Conservation (phyloP, 768 basidiomycete genomes). For the Pleurotus pulmonarius region DNA sequence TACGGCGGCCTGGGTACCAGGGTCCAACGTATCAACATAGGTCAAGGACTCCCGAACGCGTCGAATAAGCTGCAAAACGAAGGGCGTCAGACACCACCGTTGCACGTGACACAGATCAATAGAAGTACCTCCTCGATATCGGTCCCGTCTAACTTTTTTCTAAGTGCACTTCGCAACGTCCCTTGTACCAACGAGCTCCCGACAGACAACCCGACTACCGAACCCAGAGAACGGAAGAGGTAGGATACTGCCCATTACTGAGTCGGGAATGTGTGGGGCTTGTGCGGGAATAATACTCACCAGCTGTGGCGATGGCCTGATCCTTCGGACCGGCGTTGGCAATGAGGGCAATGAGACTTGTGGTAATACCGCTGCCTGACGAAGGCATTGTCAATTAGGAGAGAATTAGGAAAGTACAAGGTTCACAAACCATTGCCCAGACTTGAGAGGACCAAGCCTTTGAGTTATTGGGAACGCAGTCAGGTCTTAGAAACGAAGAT, state of each 20-base stretch:
- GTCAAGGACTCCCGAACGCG: conserved; percentile 47
- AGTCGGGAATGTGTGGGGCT: too few species aligned
- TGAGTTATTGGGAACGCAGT: background rate
- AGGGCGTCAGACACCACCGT: background rate
- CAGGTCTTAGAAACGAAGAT: background rate
- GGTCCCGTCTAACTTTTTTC: conserved; percentile 33
- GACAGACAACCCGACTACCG: conserved; percentile 52
- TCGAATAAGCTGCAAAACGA: conserved; percentile 34
- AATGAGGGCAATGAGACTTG: conserved; percentile 55
- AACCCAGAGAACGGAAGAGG: conserved; percentile 62
- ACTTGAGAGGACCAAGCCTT: conserved; percentile 31
- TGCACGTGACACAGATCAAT: background rate
- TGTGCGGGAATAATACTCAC: conserved; percentile 21
- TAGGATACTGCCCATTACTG: conserved; percentile 66
- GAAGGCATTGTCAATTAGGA: background rate
- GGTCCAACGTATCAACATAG: conserved; percentile 29
- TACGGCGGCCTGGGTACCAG: conserved; percentile 21
- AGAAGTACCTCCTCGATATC: conserved; percentile 49
- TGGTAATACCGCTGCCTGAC: conserved; percentile 50
- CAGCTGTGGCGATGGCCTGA: conserved; percentile 64
- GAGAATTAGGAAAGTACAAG: background rate
- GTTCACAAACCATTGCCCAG: conserved; percentile 34
- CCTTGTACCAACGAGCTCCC: conserved; percentile 56
- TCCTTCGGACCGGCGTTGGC: conserved; percentile 59
- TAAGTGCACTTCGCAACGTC: conserved; percentile 41